Base-by-base conservation (phyloP, 768 basidiomycete species). In the Roridomyces roridus region DNA sequence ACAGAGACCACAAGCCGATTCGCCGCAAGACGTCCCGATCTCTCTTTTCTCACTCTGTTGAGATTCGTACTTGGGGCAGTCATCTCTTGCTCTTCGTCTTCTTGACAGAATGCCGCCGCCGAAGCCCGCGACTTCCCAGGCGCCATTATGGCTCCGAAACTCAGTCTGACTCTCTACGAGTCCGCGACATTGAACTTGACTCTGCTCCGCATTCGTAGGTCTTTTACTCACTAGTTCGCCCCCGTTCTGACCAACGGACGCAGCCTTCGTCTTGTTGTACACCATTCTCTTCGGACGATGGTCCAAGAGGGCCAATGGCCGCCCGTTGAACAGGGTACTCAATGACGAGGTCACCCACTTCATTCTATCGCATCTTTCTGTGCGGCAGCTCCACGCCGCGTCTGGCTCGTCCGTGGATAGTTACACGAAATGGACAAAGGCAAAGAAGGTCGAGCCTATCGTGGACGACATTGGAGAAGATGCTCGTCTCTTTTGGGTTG, bases 261-360 rank as follows among this genome's bases (percentile, higher is more conserved):
- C 15, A 40, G 48, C 48, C 14, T 24, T 44, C 25, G 26, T 57
- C 35, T 14, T 51, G 28, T 8, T 57, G 3, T 45, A 57, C 26
- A 37, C 34, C 29, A 44, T 18, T n/a, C 36, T 57, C 0, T 50
- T 39, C 9, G 43, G 43, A 7, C 55, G 55, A 10, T 45, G 34
- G 34, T 57, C 55, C 25, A 57, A 50, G 23, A 28, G 43, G 10
- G 55, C 55, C 9, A 57, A 57, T 21, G 48, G 48, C n/a, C 55
- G 48, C 14, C 55, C 48, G 8, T 15, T 57, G 18, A 39, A 34
- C 24, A 12, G 55, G 9, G 24, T 57, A 1, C 15, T 51, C 42
- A 11, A 37, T 15, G 48, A 57, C 20, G 21, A 46, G 29, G 25
- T 15, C 8, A 48, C 48, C 6, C 31, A 40, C 43, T 57, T 50